Evolutionary conservation across 192 early-diverging fungal species (phyloP).

Genomic region (Gamsiella multidivaricata): DNA sequence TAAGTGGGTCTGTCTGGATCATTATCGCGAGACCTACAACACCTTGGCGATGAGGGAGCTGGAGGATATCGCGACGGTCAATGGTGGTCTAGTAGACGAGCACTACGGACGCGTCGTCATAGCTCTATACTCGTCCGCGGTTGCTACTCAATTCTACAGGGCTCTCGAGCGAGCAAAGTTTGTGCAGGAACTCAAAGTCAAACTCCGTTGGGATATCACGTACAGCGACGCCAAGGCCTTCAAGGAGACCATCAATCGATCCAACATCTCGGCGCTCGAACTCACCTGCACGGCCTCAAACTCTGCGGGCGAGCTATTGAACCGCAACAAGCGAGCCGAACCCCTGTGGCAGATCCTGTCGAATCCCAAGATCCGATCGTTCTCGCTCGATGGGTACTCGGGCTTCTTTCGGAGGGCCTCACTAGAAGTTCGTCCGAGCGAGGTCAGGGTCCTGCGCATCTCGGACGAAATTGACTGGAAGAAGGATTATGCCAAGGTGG

Average conservation of each 20-base stretch:
- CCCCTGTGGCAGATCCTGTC: constrained; percentile 17
- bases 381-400: constrained; percentile 1
- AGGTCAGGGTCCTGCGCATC: background rate
- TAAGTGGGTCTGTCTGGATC: constrained; percentile 37
- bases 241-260: constrained; percentile 14
- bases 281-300: background rate
- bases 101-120: constrained; percentile 13
- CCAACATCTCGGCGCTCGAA: constrained; percentile 7
- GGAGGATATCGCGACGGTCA: constrained; percentile 2
- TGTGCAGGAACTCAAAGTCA: constrained; percentile 19
- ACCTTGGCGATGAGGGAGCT: constrained; percentile 8
- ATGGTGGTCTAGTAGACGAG: constrained; percentile 25
- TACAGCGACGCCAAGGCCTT: constrained; percentile 12
- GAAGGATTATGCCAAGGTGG: constrained; percentile 5
- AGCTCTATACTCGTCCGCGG: background rate
- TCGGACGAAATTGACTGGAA: constrained; percentile 18
- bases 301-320: background rate
- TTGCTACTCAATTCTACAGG: constrained; percentile 25
- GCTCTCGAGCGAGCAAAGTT: constrained; percentile 15
- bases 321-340: constrained; percentile 10
- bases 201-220: constrained; percentile 5
- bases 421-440: background rate
- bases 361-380: constrained; percentile 3
- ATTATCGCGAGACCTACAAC: constrained; percentile 27
- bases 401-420: constrained; percentile 4